phyloP scores from a whole-genome alignment of 75 land plant genomes.

The Pinus albicaulis region DNA sequence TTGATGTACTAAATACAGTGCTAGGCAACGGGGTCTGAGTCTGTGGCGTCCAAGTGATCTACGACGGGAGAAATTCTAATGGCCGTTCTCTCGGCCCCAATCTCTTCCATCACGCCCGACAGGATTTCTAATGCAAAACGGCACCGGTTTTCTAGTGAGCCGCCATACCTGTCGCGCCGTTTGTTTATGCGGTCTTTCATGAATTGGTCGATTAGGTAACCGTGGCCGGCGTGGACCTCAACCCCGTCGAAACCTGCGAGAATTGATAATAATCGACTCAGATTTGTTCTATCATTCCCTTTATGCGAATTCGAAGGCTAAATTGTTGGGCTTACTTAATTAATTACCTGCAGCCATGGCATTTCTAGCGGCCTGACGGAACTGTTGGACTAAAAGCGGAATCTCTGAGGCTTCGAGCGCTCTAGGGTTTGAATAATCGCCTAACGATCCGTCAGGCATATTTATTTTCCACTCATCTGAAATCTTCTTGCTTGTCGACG shows the following conservation, averaged over 20 bases:
- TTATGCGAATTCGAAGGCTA: not conserved
- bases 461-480: constrained; percentile 47
- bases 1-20: constrained; percentile 38
- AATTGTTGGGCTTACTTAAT: no score
- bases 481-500: constrained; percentile 61
- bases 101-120: constrained; percentile 31
- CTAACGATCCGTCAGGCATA: constrained; percentile 46
- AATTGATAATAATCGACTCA: not conserved
- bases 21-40: constrained; percentile 60
- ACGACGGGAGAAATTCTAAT: constrained; percentile 75
- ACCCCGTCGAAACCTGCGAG: constrained; percentile 73
- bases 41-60: constrained; percentile 76
- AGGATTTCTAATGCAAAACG: constrained; percentile 47
- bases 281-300: no score
- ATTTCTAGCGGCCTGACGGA: constrained; percentile 61
- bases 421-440: constrained; percentile 35
- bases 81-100: constrained; percentile 48
- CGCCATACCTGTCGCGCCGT: constrained; percentile 72
- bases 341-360: constrained; percentile 79
- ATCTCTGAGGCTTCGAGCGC: constrained; percentile 53
- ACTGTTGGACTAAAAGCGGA: constrained; percentile 36
- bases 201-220: constrained; percentile 90
- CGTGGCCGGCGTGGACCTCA: constrained; percentile 89
- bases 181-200: constrained; percentile 87
- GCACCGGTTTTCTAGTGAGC: constrained; percentile 64